Evolutionary conservation across 768 basidiomycete species (phyloP), one percentile per base, ranked within the genome.

Genomic region (Suillus ampliporus): DNA sequence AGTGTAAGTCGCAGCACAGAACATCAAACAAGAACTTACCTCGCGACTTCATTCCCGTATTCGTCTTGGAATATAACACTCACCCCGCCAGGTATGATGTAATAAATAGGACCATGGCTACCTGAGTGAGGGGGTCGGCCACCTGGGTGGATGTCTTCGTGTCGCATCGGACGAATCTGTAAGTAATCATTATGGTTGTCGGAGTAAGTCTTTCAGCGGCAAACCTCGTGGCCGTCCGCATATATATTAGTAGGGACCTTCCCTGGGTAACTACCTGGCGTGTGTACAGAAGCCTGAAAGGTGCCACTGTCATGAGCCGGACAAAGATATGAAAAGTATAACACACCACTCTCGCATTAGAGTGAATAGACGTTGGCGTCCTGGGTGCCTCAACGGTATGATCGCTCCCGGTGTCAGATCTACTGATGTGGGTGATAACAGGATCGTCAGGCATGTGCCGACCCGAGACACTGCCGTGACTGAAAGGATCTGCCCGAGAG

Each of bases 41-140:
- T 84, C 3, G 84, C 83, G 28, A 89, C 84, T 67, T 87, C 87
- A 60, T 84, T 83, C 23, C 89, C 89, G 21, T 80, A 73, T 65
- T 86, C 84, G 67, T 90, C 89, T 71, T 87, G 82, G 67, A 91
- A 90, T 51, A 90, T 82, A 6, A 90, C 85, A 62, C 86, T 83
- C 63, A 85, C 77, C 23, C 88, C 89, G 19, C 80, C 81, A 41
- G 90, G 89, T 54, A 90, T 82, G 65, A 91, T 84, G 66, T 90
- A 91, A 70, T 79, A 80, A 77, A 79, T 66, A 72, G 84, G 64
- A 64, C 67, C 65, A 8, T 68, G 71, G 47, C 69, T 67, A 17
- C 69, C 57, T 64, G 71, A 48, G 47, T 68, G 58, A 50, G 64
- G 67, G 61, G 62, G 58, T 54, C 74, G 56, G 66, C 68, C 54